Conservation (phyloP, 108 stramenopile species). For the Fragilaria radians region DNA sequence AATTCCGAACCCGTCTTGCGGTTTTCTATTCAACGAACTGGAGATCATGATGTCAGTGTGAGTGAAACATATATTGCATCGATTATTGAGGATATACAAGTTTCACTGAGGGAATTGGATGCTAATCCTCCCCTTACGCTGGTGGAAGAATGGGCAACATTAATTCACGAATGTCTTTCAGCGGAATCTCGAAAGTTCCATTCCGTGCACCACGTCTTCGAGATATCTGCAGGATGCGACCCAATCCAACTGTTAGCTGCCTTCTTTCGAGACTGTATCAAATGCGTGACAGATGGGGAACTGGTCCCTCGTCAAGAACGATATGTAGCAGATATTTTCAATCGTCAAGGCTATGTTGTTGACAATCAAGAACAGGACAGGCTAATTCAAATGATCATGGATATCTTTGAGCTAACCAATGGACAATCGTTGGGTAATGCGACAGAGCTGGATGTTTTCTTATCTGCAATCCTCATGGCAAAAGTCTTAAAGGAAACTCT, state of each 20-base stretch:
- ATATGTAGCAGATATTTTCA: neutral
- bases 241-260: constrained; percentile 6
- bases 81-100: constrained; percentile 1
- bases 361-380: constrained; percentile 3
- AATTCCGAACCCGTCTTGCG: neutral
- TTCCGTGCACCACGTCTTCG: constrained; percentile 6
- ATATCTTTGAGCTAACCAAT: constrained; percentile 1
- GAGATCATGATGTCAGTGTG: neutral
- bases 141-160: constrained; percentile 6
- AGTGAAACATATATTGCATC: neutral
- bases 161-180: constrained; percentile 8
- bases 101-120: neutral
- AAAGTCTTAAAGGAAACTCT: constrained; percentile 1
- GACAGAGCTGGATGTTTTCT: neutral
- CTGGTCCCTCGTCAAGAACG: neutral
- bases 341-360: neutral
- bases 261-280: constrained; percentile 8
- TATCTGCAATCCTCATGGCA: constrained; percentile 10
- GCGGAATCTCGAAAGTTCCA: constrained; percentile 5
- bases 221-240: constrained; percentile 2
- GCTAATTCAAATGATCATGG: neutral
- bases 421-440: constrained; percentile 3
- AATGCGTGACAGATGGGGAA: constrained; percentile 4
- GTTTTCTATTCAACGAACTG: neutral
- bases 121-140: neutral